Evolutionary conservation across 164 flowering plant genomes (phyloP), one percentile per base, ranked within the genome.

Genomic region (Hamamelis virginiana): DNA sequence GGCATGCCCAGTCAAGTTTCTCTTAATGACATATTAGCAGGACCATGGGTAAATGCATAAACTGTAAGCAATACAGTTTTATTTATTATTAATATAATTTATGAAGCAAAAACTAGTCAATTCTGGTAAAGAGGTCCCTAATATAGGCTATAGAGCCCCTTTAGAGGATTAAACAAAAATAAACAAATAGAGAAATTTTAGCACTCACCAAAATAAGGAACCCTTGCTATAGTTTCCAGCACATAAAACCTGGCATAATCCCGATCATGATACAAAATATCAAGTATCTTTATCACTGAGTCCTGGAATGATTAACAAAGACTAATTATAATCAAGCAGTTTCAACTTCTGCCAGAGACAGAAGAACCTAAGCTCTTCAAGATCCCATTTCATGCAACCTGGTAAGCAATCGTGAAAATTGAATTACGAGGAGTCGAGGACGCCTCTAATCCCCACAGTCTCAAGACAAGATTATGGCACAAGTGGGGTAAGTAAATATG

Each of bases 161-260:
- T 22, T 11, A 21, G 33, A 61, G 10, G 55, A 18, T 8, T 53
- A 12, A 15, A 62, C 50, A 53, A 9, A 38, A 53, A 55, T 52
- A 19, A 59, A 15, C 38, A 44, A 19, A 62, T 11, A 23, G 9
- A 21, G 27, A 62, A 68, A 63, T 22, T 48, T 14, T 9, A 44
- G 47, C 12, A 70, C 89, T 82, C 74, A 95, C 99, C 97, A 75
- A 96, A 96, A 79, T 96, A 96, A 70, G 99, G 99, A 67, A 96
- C 97, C 78, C 98, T 86, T 47, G 99, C 99, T 72, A 96, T 91
- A 19, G 98, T 96, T 81, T 96, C 99, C 69, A 92, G 82, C 1
- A 96, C 98, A 86, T 76, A 96, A 79, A 96, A 96, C 73, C 98
- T 89, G 44, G 97, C 85, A 83, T 90, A 92, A 63, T 87, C 18